Evolutionary conservation across 805 yeast genomes (phyloP).

Genomic region (Saccharomycopsis fibuligera): DNA sequence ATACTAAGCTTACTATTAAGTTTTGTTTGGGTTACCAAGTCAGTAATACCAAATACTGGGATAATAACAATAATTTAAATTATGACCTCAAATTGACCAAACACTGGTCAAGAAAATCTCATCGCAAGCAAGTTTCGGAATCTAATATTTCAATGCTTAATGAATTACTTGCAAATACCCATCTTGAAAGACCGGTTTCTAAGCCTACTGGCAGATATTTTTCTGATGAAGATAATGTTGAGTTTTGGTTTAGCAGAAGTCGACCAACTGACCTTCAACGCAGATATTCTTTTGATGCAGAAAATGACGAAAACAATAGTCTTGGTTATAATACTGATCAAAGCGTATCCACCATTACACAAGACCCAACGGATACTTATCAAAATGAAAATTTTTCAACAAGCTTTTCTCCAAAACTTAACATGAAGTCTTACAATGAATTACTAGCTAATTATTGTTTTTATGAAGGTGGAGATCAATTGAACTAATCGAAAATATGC

Average conservation of each 20-base stretch:
- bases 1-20: constrained; percentile 22
- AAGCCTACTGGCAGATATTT: constrained; percentile 1
- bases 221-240: constrained; percentile 10
- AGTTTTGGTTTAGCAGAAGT: constrained; percentile 13
- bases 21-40: constrained; percentile 19
- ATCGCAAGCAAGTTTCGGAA: constrained; percentile 10
- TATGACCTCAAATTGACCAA: constrained; percentile 22
- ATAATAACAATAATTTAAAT: constrained; percentile 19
- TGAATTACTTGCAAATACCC: constrained; percentile 4
- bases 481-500: not conserved
- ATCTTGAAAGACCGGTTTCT: not conserved
- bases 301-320: not conserved
- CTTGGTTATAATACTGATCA: not conserved
- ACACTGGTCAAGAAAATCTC: not conserved
- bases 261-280: not conserved
- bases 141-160: constrained; percentile 14
- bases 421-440: constrained; percentile 14
- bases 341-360: not conserved
- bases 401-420: not conserved
- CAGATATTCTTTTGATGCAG: constrained; percentile 1
- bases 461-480: constrained; percentile 1
- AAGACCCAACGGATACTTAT: not conserved
- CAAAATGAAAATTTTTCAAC: too few relatives aligned
- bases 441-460: constrained; percentile 19
- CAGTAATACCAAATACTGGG: constrained; percentile 18